Evolutionary conservation across 2,329 filamentous ascomycete genomes (phyloP).

Genomic region (Drechslerella stenobrocha): DNA sequence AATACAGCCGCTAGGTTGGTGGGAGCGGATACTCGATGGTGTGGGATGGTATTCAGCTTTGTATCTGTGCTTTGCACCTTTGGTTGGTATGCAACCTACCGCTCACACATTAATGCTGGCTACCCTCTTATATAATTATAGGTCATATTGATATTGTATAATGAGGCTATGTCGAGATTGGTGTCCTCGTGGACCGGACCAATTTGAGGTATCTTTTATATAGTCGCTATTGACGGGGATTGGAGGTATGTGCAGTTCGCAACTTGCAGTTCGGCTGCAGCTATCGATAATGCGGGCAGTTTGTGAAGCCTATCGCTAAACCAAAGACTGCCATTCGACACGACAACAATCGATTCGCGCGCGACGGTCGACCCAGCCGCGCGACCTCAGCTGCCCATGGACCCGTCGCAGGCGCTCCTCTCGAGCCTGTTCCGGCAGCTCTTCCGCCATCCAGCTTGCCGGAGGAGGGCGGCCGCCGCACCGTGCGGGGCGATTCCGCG

Average conservation of each 20-base stretch:
- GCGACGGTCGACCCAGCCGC: slow-evolving; percentile 1
- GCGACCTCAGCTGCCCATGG: slow-evolving; percentile 31
- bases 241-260: background rate
- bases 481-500: slow-evolving; percentile 21
- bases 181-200: too few relatives aligned
- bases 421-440: slow-evolving; percentile 81
- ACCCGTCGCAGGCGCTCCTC: slow-evolving; percentile 58
- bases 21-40: too few relatives aligned
- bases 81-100: too few relatives aligned
- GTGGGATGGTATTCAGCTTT: too few relatives aligned
- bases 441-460: slow-evolving; percentile 73
- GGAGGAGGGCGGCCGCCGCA: slow-evolving; percentile 51
- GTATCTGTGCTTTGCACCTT: too few relatives aligned
- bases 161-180: too few relatives aligned
- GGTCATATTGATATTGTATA: too few relatives aligned
- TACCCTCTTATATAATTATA: too few relatives aligned
- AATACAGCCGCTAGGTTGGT: slow-evolving; percentile 14
- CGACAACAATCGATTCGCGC: slow-evolving; percentile 7
- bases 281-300: slow-evolving; percentile 40
- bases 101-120: too few relatives aligned
- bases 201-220: too few relatives aligned
- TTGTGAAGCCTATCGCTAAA: slow-evolving; percentile 22
- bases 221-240: too few relatives aligned
- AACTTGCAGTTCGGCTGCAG: slow-evolving; percentile 7
- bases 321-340: slow-evolving; percentile 24